Evolutionary conservation across 805 yeast genomes (phyloP).

Genomic region (Teunomyces pallodes): DNA sequence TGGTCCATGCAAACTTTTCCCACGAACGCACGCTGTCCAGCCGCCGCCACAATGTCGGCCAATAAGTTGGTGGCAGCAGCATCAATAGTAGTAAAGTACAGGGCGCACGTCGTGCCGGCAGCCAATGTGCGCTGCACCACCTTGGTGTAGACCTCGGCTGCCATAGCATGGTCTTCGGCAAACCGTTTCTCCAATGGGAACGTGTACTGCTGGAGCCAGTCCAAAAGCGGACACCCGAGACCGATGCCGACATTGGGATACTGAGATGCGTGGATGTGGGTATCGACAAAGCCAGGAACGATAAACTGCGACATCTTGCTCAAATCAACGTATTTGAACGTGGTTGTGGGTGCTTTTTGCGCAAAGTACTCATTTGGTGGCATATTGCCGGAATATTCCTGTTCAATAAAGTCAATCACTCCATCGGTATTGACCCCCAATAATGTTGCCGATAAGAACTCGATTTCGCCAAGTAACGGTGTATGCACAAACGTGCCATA

Average conservation of each 20-base stretch:
- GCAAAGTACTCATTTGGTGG: slow-evolving; percentile 18
- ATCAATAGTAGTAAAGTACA: slow-evolving; percentile 90
- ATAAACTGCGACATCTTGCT: slow-evolving; percentile 51
- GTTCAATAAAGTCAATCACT: slow-evolving; percentile 40
- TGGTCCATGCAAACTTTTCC: slow-evolving; percentile 95
- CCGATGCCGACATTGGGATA: slow-evolving; percentile 57
- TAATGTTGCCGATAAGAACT: slow-evolving; percentile 53
- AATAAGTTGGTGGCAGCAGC: slow-evolving; percentile 69
- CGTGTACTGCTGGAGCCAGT: slow-evolving; percentile 86
- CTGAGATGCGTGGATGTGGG: slow-evolving; percentile 47
- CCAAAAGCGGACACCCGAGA: slow-evolving; percentile 78
- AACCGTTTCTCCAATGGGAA: slow-evolving; percentile 83
- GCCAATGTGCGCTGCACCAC: slow-evolving; percentile 68
- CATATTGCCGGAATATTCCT: slow-evolving; percentile 12
- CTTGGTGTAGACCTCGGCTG: slow-evolving; percentile 59
- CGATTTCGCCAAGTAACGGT: slow-evolving; percentile 55
- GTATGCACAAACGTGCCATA: slow-evolving; percentile 76
- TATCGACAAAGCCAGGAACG: slow-evolving; percentile 50
- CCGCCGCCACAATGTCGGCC: slow-evolving; percentile 62
- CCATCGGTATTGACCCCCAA: slow-evolving; percentile 66
- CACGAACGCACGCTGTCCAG: slow-evolving; percentile 84
- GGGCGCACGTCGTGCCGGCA: slow-evolving; percentile 88
- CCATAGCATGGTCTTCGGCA: slow-evolving; percentile 37
- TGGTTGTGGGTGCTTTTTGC: background rate
- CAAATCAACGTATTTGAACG: slow-evolving; percentile 22